Evolutionary conservation across 306 rosid species (phyloP).

Genomic region (Rubus parviflorus): DNA sequence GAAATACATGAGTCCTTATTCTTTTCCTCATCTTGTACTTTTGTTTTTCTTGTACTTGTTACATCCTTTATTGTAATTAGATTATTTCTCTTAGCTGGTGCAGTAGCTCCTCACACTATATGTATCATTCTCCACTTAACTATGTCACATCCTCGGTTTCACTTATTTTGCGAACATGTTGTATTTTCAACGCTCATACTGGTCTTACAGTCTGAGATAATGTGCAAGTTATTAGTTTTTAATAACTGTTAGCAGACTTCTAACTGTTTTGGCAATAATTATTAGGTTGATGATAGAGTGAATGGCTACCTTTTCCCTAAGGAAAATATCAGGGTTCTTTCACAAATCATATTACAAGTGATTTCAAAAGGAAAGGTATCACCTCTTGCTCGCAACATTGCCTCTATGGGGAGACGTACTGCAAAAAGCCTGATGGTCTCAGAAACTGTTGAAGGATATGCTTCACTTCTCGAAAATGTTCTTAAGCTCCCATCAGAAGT

Average conservation of each 20-base stretch:
- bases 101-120: not conserved
- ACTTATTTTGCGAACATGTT: not conserved
- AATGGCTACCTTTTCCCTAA: slow-evolving; percentile 83
- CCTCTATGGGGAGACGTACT: slow-evolving; percentile 64
- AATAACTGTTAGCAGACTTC: slow-evolving; percentile 21
- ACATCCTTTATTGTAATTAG: not conserved
- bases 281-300: slow-evolving; percentile 87
- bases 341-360: slow-evolving; percentile 61
- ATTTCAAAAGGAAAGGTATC: slow-evolving; percentile 67
- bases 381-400: slow-evolving; percentile 68
- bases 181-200: not conserved
- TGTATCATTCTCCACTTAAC: slow-evolving; percentile 1
- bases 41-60: not conserved
- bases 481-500: slow-evolving; percentile 84
- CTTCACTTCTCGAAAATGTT: slow-evolving; percentile 63
- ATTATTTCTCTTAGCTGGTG: not conserved
- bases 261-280: slow-evolving; percentile 40
- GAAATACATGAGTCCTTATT: not conserved
- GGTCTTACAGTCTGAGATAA: not conserved
- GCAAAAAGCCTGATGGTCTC: slow-evolving; percentile 69
- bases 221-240: not conserved
- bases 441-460: slow-evolving; percentile 76
- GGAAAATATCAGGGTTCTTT: slow-evolving; percentile 55
- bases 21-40: too few species aligned
- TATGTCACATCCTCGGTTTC: not conserved